Evolutionary conservation across 208 protist genomes (phyloP).

Genomic region (Trypanosoma avium): DNA sequence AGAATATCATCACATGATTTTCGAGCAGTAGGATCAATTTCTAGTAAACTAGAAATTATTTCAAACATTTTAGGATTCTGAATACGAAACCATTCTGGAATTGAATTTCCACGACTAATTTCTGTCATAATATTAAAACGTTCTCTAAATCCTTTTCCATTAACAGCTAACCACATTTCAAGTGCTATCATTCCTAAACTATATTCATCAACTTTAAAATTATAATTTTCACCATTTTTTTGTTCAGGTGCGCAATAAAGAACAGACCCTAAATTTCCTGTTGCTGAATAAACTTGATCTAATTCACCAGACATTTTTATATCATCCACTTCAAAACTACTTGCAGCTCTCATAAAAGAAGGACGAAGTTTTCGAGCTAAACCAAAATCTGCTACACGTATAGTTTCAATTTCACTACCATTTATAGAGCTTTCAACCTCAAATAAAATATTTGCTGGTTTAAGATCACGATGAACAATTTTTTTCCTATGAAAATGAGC

Average conservation of each 20-base stretch:
- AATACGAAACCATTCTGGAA: slow-evolving; percentile 69
- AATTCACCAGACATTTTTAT: slow-evolving; percentile 6
- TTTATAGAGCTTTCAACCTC: slow-evolving; percentile 47
- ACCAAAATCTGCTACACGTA: slow-evolving; percentile 84
- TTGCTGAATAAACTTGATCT: slow-evolving; percentile 18
- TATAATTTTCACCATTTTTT: slow-evolving; percentile 69
- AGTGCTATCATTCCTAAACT: slow-evolving; percentile 87
- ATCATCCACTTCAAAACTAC: slow-evolving; percentile 43
- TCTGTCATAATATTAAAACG: slow-evolving; percentile 78
- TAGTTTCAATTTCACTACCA: slow-evolving; percentile 57
- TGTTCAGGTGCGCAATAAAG: slow-evolving; percentile 86
- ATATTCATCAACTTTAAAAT: slow-evolving; percentile 87
- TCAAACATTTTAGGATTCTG: slow-evolving; percentile 58
- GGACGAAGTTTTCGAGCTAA: slow-evolving; percentile 57
- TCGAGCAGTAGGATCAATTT: slow-evolving; percentile 47
- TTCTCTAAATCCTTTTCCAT: slow-evolving; percentile 75
- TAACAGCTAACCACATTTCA: slow-evolving; percentile 86
- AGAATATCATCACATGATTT: slow-evolving; percentile 69
- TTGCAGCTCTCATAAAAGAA: slow-evolving; percentile 46
- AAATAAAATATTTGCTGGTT: slow-evolving; percentile 84
- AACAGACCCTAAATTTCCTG: slow-evolving; percentile 71
- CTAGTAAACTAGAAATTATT: slow-evolving; percentile 58
- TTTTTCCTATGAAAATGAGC: slow-evolving; percentile 71
- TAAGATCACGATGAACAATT: slow-evolving; percentile 83
- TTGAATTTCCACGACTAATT: slow-evolving; percentile 53